Evolutionary conservation across 345 rosid genomes (phyloP).

Genomic region (Syzygium grande): DNA sequence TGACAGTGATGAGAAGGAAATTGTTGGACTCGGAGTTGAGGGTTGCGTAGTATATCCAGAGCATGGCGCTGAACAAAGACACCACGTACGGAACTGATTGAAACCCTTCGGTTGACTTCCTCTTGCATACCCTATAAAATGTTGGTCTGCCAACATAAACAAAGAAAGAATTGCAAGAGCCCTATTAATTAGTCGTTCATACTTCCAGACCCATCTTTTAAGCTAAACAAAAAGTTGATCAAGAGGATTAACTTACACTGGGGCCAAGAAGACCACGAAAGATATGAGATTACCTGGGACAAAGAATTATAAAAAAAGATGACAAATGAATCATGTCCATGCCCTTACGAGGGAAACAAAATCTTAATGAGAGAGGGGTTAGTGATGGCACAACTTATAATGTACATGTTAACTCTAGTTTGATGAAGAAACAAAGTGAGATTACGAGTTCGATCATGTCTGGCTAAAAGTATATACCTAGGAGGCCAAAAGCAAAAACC

Average conservation of each 20-base stretch:
- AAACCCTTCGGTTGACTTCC: constrained; percentile 60
- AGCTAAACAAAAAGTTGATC: neutral
- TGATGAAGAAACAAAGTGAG: neutral
- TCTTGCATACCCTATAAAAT: constrained; percentile 41
- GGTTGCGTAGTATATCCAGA: constrained; percentile 59
- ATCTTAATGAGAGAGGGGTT: neutral
- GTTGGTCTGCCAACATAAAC: constrained; percentile 34
- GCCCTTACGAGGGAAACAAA: neutral
- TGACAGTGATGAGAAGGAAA: constrained; percentile 72
- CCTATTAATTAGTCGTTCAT: neutral
- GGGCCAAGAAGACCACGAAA: constrained; percentile 50
- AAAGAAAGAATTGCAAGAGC: neutral
- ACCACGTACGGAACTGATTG: constrained; percentile 56
- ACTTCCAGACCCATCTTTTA: neutral
- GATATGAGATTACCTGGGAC: constrained; percentile 58
- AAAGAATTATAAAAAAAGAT: neutral
- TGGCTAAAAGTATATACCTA: constrained; percentile 7
- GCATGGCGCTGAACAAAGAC: constrained; percentile 38
- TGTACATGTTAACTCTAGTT: neutral
- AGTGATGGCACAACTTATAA: neutral
- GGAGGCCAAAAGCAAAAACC: constrained; percentile 22
- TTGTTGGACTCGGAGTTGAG: constrained; percentile 32
- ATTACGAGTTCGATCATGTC: neutral
- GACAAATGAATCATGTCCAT: neutral
- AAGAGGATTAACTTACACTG: constrained; percentile 40